Conservation (phyloP, 1,284 basidiomycete genomes). For the Crocinoboletus sp. region DNA sequence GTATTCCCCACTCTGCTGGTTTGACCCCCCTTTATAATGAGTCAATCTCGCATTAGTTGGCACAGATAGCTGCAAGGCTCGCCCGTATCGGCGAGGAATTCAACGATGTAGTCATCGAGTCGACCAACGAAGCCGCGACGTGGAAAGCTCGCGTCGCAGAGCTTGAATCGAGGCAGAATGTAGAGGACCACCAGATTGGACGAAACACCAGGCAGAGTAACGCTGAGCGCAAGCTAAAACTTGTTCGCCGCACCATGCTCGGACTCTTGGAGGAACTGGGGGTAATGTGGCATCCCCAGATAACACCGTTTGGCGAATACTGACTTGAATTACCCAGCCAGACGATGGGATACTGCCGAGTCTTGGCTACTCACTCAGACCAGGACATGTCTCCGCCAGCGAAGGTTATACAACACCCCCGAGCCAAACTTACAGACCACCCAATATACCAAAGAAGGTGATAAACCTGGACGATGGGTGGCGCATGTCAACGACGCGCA, state of each 20-base stretch:
- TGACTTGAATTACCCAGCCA: constrained; percentile 15
- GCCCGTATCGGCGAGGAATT: constrained; percentile 31
- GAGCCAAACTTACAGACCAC: background rate
- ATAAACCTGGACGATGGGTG: constrained; percentile 20
- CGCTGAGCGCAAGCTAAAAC: constrained; percentile 35
- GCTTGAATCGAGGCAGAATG: constrained; percentile 24
- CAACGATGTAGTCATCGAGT: constrained; percentile 29
- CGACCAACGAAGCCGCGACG: constrained; percentile 20
- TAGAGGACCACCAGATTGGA: background rate
- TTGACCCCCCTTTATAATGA: background rate
- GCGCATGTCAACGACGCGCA: constrained; percentile 25
- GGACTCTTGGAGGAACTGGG: constrained; percentile 38
- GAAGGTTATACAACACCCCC: constrained; percentile 12
- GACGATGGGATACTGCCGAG: constrained; percentile 19
- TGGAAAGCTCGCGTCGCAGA: constrained; percentile 29
- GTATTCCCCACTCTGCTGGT: constrained; percentile 8
- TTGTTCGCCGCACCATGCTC: constrained; percentile 36
- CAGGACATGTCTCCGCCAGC: background rate
- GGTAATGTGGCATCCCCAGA: constrained; percentile 25
- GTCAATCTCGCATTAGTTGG: constrained; percentile 15
- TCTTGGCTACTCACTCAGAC: constrained; percentile 10
- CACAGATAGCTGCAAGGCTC: constrained; percentile 23
- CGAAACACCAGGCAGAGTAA: constrained; percentile 22
- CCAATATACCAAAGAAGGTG: constrained; percentile 5
- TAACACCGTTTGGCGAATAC: background rate